Base-by-base conservation (phyloP, 2,329 filamentous ascomycete genomes). In the Trichoderma harzianum region DNA sequence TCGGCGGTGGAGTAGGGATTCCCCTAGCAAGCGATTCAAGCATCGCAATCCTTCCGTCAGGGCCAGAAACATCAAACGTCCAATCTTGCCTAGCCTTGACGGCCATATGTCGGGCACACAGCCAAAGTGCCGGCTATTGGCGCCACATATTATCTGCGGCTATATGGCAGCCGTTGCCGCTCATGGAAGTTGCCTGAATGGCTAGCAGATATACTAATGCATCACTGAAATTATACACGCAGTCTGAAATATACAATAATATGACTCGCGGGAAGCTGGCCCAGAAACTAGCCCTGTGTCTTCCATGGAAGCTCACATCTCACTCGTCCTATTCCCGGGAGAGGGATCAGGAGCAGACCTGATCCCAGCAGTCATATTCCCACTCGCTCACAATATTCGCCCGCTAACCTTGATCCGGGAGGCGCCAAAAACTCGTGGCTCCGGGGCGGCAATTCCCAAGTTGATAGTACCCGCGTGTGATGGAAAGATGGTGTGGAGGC, bases 391-490 rank as follows among this genome's bases (percentile, higher is more conserved):
- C 36, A 18, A 57, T 34, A 21, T 30, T 69, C 39, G 16, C 30
- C 68, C 61, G 30, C 68, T 70, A 70, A 70, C 10, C 67, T 70
- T 14, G 57, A 70, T 70, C 8, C 7, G 68, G 68, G 68, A 70
- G 60, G 68, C 68, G 68, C 68, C 47, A 43, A 64, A 57, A 63
- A 47, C 21, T 47, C 43, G 51, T 70, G 68, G 61, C 60, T 16
- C 60, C 12, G 32, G 60, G 43, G 60, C 60, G 60, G 68, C 68
- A 70, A 70, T 64, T 60, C 18, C 18, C 57, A n/a, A 14, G 57
- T 58, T 24, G 18, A 53, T 58, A 53, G 43, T 28, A 60, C 55
- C 34, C 57, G 57, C 66, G 55, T 69, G 66, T 51, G 66, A 34
- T 51, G 36, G 39, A 0, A 57, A 64, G 61, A 70, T 57, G 68